Evolutionary conservation across 2,329 filamentous ascomycete genomes (phyloP).

Genomic region (Lasiodiplodia sp.): DNA sequence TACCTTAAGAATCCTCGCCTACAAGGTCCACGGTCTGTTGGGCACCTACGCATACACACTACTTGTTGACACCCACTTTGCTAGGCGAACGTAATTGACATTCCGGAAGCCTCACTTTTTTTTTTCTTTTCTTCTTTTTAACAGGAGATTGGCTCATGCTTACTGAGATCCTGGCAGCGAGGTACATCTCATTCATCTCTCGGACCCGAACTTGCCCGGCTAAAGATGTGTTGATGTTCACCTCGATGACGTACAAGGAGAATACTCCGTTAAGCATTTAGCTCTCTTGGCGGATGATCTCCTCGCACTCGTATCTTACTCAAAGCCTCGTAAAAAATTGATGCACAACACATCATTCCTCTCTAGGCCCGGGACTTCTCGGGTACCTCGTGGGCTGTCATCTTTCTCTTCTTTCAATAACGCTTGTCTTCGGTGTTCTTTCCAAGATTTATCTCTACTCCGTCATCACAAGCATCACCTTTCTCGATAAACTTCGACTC

Average conservation of each 20-base stretch:
- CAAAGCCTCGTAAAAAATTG: too few relatives aligned
- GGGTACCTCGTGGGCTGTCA: background rate
- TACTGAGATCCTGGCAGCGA: background rate
- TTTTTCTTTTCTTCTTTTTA: background rate
- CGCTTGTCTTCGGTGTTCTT: background rate
- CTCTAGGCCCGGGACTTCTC: background rate
- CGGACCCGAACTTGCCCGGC: background rate
- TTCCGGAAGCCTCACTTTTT: constrained; percentile 13
- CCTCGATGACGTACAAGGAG: background rate
- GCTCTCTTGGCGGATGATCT: constrained; percentile 4
- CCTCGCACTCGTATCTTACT: background rate
- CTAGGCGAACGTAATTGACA: constrained; percentile 12
- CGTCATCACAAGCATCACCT: background rate
- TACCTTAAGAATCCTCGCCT: background rate
- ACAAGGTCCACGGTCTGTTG: background rate
- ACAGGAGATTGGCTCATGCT: background rate
- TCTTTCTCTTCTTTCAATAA: background rate
- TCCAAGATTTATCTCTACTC: background rate
- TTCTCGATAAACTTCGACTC: background rate
- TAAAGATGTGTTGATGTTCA: background rate
- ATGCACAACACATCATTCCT: background rate
- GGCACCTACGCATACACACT: background rate
- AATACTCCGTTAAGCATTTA: constrained; percentile 1
- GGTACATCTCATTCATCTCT: background rate
- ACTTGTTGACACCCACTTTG: background rate